Evolutionary conservation across 768 basidiomycete species (phyloP), one percentile per base, ranked within the genome.

Genomic region (Psilocybe cyanescens): DNA sequence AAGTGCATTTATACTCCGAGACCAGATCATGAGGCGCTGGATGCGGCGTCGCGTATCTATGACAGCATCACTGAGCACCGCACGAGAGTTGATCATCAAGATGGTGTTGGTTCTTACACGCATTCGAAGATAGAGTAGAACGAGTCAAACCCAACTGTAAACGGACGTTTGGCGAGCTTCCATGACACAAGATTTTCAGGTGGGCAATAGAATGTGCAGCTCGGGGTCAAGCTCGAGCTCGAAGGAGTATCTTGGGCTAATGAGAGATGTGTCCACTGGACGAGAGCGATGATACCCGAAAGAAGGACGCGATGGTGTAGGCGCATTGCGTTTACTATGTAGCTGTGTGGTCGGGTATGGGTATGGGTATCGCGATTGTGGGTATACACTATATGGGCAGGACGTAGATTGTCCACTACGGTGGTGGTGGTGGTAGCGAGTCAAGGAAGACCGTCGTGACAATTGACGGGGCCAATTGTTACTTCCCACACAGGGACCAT

Each of bases 1-100:
- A 67, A 46, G 28, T 37, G 41, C 65, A 67, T 12, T 50, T 67
- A 28, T 57, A 59, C 37, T 61, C 58, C 29, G 44, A 45, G 11
- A 52, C 39, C 3, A 44, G 14, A 8, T 51, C 41, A 24, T 53
- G 12, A n/a, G 37, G 29, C 24, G 47, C 17, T 30, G 45, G 17
- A 49, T n/a, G 46, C n/a, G 31, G 33, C 4, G 16, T 46, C 14
- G 33, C 19, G 24, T 57, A 46, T 39, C 30, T 44, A 29, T 17
- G 9, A 33, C 6, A 31, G 16, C 35, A 24, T 46, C 17, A 29
- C 9, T 24, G 41, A 56, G 28, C n/a, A 28, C 29, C 12, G 3
- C 19, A 16, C 24, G 48, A 28, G 11, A 44, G 14, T 5, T 44
- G 41, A 12, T 5, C 14, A 45, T 35, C 5, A 14, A n/a, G 6